Conservation (phyloP, 768 basidiomycete genomes). For the Cystoderma amianthinum region DNA sequence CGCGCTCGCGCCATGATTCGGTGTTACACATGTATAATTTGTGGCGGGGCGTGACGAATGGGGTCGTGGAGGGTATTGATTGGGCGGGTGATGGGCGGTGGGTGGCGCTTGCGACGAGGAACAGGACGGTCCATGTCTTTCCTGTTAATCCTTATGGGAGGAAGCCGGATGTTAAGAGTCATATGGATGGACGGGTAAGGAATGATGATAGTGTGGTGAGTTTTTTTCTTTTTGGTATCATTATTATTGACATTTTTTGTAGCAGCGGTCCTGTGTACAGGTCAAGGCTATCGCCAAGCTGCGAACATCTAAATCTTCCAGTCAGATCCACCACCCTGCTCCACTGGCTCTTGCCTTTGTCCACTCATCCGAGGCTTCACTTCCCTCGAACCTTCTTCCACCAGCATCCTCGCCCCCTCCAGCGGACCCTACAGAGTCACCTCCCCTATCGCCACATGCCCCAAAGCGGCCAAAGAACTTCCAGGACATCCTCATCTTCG, state of each 20-base stretch:
- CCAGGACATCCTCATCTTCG: slow-evolving; percentile 66
- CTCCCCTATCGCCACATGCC: slow-evolving; percentile 19
- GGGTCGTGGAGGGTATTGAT: slow-evolving; percentile 46
- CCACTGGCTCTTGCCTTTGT: slow-evolving; percentile 57
- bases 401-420: slow-evolving; percentile 7
- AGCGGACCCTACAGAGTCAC: slow-evolving; percentile 11
- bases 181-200: slow-evolving; percentile 49
- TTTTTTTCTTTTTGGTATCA: slow-evolving; percentile 10
- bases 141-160: slow-evolving; percentile 76
- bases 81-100: slow-evolving; percentile 59
- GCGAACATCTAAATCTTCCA: no score
- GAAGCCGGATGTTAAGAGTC: slow-evolving; percentile 51
- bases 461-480: slow-evolving; percentile 33
- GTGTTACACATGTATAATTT: slow-evolving; percentile 63
- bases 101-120: slow-evolving; percentile 60
- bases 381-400: slow-evolving; percentile 34
- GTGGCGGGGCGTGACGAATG: slow-evolving; percentile 64
- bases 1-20: not conserved
- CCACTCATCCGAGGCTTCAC: slow-evolving; percentile 19
- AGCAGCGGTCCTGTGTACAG: no score
- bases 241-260: no score
- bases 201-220: slow-evolving; percentile 45
- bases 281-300: no score
- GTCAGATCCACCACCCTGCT: no score
- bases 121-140: slow-evolving; percentile 66